These are phyloP conservation scores for Cicer judaicum DNA, from an alignment of 306 rosid genomes.

Conservation along the genomic window DNA sequence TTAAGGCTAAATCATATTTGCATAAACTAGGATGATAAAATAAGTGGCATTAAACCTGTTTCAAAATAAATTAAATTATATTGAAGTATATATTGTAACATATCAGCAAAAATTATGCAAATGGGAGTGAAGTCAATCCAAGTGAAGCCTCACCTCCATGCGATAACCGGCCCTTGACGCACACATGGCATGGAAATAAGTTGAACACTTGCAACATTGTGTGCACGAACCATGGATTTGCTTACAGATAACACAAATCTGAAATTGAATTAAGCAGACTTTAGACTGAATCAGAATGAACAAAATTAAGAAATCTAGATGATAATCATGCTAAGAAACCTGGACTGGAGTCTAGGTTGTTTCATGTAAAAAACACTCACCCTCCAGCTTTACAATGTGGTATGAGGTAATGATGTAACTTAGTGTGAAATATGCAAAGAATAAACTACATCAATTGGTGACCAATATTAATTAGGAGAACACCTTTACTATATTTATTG, in stretches of 20 bases:
- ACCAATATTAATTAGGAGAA: conserved; percentile 13
- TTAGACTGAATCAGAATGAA: conserved; percentile 41
- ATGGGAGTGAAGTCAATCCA: neutral
- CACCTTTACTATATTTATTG: neutral
- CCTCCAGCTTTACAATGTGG: conserved; percentile 19
- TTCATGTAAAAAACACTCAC: neutral
- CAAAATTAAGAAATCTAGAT: conserved; percentile 13
- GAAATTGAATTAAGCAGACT: conserved; percentile 47
- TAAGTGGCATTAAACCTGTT: neutral
- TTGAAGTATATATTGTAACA: conserved; percentile 1
- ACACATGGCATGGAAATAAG: conserved; percentile 96
- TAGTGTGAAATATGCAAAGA: conserved; percentile 21
- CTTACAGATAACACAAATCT: conserved; percentile 91
- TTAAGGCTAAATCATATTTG: neutral
- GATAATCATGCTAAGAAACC: conserved; percentile 21
- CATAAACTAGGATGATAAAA: conserved; percentile 9
- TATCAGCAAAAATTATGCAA: conserved; percentile 29
- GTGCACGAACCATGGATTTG: conserved; percentile 95
- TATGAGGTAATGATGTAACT: neutral
- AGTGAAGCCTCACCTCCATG: conserved; percentile 72
- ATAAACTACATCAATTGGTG: neutral
- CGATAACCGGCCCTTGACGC: conserved; percentile 96
- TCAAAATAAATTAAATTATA: conserved; percentile 23
- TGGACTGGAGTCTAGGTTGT: conserved; percentile 31
- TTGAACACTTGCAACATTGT: conserved; percentile 91